A percentile compares a stretch with the other conserved stretches of the same genome.
phyloP scores from a whole-genome alignment of 305 asterid species.

The Lippia alba region DNA sequence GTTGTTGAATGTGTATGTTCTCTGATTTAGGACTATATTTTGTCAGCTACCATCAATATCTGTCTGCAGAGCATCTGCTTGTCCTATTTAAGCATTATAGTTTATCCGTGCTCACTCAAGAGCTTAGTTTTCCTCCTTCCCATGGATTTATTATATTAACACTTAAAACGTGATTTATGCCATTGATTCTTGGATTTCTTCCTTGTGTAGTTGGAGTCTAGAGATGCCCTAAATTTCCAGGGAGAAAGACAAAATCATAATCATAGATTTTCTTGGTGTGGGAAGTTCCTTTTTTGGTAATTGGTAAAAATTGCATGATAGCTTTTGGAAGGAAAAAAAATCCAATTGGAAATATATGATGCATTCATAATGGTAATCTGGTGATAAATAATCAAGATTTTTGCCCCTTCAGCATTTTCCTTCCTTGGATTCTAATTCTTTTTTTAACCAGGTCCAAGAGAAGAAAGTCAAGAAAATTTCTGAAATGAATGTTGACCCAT shows the following conservation, averaged over 20 bases:
- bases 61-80: constrained; percentile 9
- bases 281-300: constrained; percentile 20
- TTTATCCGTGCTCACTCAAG: constrained; percentile 17
- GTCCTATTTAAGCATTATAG: constrained; percentile 28
- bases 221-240: constrained; percentile 18
- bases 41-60: constrained; percentile 22
- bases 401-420: constrained; percentile 3
- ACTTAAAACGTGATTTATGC: not conserved
- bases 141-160: constrained; percentile 5
- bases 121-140: constrained; percentile 11
- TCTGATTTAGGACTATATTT: constrained; percentile 16
- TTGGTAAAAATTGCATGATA: constrained; percentile 17
- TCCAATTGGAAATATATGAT: constrained; percentile 6
- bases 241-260: constrained; percentile 11
- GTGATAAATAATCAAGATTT: constrained; percentile 11
- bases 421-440: constrained; percentile 25
- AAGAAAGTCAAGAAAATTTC: constrained; percentile 89
- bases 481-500: constrained; percentile 75
- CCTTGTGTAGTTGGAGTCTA: constrained; percentile 24
- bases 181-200: constrained; percentile 27
- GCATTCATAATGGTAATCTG: constrained; percentile 14
- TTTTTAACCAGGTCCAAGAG: constrained; percentile 83
- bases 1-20: constrained; percentile 26
- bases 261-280: constrained; percentile 22
- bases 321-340: constrained; percentile 13